Evolutionary conservation across 345 rosid genomes (phyloP), one percentile per base, ranked within the genome.

Genomic region (Brassica incana): DNA sequence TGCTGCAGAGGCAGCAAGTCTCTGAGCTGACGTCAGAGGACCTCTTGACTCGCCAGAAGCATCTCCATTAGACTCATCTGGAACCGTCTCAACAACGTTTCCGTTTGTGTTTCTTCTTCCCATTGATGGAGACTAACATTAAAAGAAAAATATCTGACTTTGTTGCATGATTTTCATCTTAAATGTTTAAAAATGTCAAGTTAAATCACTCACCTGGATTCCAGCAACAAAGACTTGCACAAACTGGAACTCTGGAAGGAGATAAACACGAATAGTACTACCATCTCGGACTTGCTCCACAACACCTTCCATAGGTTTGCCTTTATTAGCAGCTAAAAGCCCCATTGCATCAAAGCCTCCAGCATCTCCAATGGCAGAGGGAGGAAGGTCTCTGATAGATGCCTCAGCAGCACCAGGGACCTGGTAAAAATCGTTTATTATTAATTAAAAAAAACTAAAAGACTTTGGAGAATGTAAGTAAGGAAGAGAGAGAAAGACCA

Each of bases 251-350:
- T 90, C 95, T 11, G 99, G 99, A 81, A 96, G 98, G 84, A 96
- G 86, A 83, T 96, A 87, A 67, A 93, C 94, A 29, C 97, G 91
- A 36, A 94, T 79, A 10, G 93, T 90, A 77, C 97, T 94, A 65
- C 98, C 98, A 90, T 94, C 97, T 72, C 97, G 97, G 76, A 91
- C 93, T 80, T 94, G 97, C 89, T 94, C 98, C 48, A 94, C 98
- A 81, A 94, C 84, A 69, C 93, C 89, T 86, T 94, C 81, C 97
- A 94, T 84, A 10, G 97, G 89, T 69, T 86, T 88, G 18, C 98
- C 98, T 80, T 94, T 94, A 65, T 88, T 94, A 8, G 87, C 88
- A 74, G 85, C 84, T 33, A 93, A 81, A 75, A 93, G 85, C 71
- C 89, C 94, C 95, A 88, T 85, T 38, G 95, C 97, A 85, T 94